A percentile compares a stretch with the other conserved stretches of the same genome.
These are phyloP conservation scores for Aspergillus alliaceus DNA, from an alignment of 2,329 filamentous ascomycete species.

Conservation along the genomic window DNA sequence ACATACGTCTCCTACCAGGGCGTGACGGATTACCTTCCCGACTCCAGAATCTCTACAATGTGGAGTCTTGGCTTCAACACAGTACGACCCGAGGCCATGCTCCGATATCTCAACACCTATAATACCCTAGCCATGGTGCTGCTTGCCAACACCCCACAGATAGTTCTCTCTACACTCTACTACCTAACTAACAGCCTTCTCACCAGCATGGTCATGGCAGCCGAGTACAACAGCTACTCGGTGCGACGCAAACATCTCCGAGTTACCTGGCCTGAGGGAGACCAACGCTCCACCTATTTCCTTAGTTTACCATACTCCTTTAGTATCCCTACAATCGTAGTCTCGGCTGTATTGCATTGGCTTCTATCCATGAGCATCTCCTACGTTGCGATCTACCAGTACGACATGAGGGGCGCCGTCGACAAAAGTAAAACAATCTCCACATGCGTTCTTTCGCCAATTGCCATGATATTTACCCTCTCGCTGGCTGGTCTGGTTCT, in stretches of 20 bases:
- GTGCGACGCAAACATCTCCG: conserved; percentile 38
- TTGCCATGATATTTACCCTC: background rate
- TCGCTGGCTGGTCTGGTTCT: background rate
- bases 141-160: conserved; percentile 33
- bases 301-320: conserved; percentile 47
- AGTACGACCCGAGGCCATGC: background rate
- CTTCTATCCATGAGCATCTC: conserved; percentile 48
- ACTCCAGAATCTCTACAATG: background rate
- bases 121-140: conserved; percentile 14
- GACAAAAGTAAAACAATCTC: background rate
- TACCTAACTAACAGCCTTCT: conserved; percentile 34
- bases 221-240: conserved; percentile 49
- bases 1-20: background rate
- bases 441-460: background rate
- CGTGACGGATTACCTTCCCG: background rate
- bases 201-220: conserved; percentile 47
- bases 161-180: conserved; percentile 33
- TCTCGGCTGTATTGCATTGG: conserved; percentile 45
- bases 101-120: background rate
- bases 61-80: conserved; percentile 1
- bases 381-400: conserved; percentile 7
- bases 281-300: conserved; percentile 47
- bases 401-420: background rate
- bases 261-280: conserved; percentile 42
- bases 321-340: conserved; percentile 37